Evolutionary conservation across 2,329 filamentous ascomycete species (phyloP), one percentile per base, ranked within the genome.

Genomic region (Aspergillus phoenicis): DNA sequence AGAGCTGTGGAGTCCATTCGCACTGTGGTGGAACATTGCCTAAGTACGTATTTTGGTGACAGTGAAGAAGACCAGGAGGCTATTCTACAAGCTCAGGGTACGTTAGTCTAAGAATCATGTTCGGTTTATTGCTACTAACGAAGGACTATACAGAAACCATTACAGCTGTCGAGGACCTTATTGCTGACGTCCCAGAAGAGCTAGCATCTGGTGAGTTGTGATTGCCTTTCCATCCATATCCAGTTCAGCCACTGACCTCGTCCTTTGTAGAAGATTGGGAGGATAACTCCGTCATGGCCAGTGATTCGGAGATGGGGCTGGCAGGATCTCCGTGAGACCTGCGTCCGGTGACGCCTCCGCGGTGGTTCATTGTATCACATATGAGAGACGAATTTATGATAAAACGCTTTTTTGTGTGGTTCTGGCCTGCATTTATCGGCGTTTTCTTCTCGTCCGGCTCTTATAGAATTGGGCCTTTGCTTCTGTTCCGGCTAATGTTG

Each of bases 251-350:
- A 77, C 76, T 73, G 74, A 79, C 33, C 11, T 66, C 75, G 56
- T 69, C 71, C 66, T 78, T 73, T 62, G 63, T 73, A 68, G 77
- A 79, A 62, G 74, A 76, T 61, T 79, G 77, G 77, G 77, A 78
- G 53, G 75, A 76, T 56, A 73, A 78, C 52, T 79, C 77, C 20
- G 70, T 70, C 51, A 69, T 79, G 62, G 74, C 71, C 47, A 78
- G 75, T 58, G 77, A 79, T 62, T 79, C 77, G 3, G 77, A 79
- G 30, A 68, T 76, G 64, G 77, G 76, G 17, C 58, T 78, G 24
- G 69, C 68, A 26, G 73, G 71, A 17, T 74, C 75, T 49, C 77
- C 77, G 38, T 78, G 62, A 71, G 57, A 13, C 33, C 41, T 56
- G 24, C 47, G 13, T 24, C 22, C 13, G 30, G 26, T 45, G 28